Conservation (phyloP, 306 rosid species). For the Spatholobus suberectus region DNA sequence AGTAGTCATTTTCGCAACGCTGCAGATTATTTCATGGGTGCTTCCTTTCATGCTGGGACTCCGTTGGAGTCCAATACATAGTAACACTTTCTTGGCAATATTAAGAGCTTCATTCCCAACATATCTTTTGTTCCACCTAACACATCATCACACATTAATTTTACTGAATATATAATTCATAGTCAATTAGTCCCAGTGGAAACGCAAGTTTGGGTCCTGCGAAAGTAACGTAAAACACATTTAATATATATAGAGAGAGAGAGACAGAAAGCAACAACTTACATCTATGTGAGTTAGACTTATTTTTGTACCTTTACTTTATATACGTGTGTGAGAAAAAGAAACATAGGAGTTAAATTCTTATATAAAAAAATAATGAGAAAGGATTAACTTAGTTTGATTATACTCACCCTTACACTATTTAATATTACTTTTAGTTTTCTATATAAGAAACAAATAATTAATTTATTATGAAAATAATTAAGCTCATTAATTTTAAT, state of each 20-base stretch:
- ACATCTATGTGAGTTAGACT: background rate
- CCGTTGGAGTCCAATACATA: conserved; percentile 49
- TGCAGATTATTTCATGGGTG: conserved; percentile 39
- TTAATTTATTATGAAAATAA: too few species aligned
- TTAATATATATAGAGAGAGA: too few species aligned
- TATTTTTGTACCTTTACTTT: background rate
- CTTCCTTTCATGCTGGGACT: conserved; percentile 46
- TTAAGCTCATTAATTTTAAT: too few species aligned
- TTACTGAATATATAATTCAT: background rate
- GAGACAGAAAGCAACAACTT: too few species aligned
- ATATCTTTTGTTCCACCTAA: conserved; percentile 39
- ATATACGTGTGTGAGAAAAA: background rate
- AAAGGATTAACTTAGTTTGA: too few species aligned
- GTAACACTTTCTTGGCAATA: conserved; percentile 38
- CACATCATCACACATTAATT: background rate
- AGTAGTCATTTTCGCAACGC: conserved; percentile 49
- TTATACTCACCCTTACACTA: too few species aligned
- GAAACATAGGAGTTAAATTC: background rate
- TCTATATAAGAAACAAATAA: too few species aligned
- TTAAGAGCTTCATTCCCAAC: conserved; percentile 14
- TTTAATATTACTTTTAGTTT: too few species aligned
- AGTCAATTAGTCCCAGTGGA: conserved; percentile 25
- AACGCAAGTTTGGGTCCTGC: background rate
- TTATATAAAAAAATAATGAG: too few species aligned
- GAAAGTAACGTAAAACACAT: background rate